Evolutionary conservation across 305 asterid genomes (phyloP).

Genomic region (Fraxinus ornus): DNA sequence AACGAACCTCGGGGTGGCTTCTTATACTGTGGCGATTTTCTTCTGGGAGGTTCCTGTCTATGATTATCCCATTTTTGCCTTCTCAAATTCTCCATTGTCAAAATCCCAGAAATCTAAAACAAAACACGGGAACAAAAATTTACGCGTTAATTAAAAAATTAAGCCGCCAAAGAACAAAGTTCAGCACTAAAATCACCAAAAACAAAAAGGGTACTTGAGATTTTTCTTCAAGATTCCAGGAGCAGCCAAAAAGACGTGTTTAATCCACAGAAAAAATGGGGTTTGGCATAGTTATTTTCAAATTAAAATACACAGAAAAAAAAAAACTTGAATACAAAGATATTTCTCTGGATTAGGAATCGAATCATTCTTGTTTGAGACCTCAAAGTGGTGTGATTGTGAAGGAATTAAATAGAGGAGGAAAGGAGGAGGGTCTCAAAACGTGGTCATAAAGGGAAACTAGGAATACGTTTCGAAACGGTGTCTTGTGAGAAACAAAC

Average conservation of each 20-base stretch:
- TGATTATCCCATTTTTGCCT: conserved; percentile 20
- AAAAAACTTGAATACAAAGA: neutral
- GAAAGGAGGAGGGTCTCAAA: conserved; percentile 11
- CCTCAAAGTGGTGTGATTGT: neutral
- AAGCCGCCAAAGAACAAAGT: conserved; percentile 1
- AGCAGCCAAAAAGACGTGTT: conserved; percentile 4
- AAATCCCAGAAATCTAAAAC: conserved; percentile 12
- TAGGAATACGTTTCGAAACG: conserved; percentile 16
- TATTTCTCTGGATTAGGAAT: neutral
- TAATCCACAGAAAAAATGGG: neutral
- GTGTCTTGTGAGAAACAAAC: neutral
- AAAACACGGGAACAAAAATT: neutral
- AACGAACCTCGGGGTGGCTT: conserved; percentile 37
- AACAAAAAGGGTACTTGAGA: conserved; percentile 18
- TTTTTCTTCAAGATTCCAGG: conserved; percentile 20
- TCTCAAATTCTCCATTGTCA: conserved; percentile 33
- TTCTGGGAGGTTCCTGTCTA: conserved; percentile 2
- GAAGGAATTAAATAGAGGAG: neutral
- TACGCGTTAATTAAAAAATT: neutral
- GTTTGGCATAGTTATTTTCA: conserved; percentile 15
- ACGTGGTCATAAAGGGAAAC: conserved; percentile 19
- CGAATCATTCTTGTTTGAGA: conserved; percentile 15
- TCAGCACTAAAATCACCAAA: conserved; percentile 2
- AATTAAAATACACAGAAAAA: neutral
- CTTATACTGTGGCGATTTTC: conserved; percentile 28